Evolutionary conservation across 805 yeast species (phyloP).

Genomic region (Naumovozyma dairenensis): DNA sequence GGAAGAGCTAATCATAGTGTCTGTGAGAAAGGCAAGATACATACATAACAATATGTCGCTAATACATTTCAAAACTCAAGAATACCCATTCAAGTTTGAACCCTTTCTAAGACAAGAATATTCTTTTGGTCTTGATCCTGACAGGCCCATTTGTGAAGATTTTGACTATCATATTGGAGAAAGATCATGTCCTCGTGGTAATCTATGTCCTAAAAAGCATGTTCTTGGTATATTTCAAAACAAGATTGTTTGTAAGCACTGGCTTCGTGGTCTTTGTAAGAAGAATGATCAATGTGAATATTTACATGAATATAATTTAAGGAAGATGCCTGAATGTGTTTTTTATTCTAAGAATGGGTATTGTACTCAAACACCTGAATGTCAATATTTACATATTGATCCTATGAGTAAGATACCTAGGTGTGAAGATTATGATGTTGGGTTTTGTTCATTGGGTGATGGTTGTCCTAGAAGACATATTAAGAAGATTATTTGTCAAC

Average conservation of each 20-base stretch:
- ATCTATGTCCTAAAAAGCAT: conserved; percentile 81
- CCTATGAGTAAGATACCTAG: conserved; percentile 83
- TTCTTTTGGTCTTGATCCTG: conserved; percentile 77
- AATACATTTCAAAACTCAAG: conserved; percentile 32
- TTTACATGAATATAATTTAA: conserved; percentile 83
- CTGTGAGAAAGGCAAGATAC: no score
- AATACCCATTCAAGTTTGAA: conserved; percentile 58
- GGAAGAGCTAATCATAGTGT: no score
- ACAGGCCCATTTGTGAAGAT: conserved; percentile 63
- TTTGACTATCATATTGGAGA: conserved; percentile 41
- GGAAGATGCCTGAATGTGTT: conserved; percentile 95
- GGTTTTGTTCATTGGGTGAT: conserved; percentile 91
- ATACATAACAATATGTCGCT: conserved; percentile 26
- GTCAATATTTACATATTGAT: conserved; percentile 85
- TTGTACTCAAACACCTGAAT: conserved; percentile 90
- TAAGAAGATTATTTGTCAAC: conserved; percentile 63
- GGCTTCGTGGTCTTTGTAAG: conserved; percentile 95
- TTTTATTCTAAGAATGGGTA: conserved; percentile 71
- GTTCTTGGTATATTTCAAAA: conserved; percentile 54
- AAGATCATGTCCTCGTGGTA: conserved; percentile 69
- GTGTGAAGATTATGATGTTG: conserved; percentile 73
- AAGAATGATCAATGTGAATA: conserved; percentile 95
- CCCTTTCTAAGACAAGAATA: conserved; percentile 72
- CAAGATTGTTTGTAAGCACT: conserved; percentile 92
- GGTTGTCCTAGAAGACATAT: conserved; percentile 74